phyloP scores from a whole-genome alignment of 164 flowering plant species.

The Nymphaea thermarum region DNA sequence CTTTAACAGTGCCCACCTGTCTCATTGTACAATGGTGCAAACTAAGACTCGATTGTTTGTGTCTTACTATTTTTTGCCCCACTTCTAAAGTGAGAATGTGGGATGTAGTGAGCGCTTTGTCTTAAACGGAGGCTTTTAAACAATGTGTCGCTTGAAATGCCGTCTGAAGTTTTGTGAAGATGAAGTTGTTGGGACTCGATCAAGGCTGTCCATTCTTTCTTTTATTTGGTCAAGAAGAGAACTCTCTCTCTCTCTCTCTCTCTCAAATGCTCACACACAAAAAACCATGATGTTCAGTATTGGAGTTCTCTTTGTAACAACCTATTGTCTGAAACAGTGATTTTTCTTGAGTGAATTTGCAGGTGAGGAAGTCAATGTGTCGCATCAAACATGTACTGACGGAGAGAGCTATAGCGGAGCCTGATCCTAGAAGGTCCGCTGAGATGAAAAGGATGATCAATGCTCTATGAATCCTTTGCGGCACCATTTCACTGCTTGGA shows the following conservation, averaged over 20 bases:
- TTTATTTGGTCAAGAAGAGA: neutral
- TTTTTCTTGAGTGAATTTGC: slow-evolving; percentile 7
- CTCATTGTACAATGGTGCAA: too few species aligned
- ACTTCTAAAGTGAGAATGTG: neutral
- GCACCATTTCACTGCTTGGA: neutral
- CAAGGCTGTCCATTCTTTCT: too few species aligned
- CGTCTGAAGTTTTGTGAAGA: too few species aligned
- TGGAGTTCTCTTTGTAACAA: too few species aligned
- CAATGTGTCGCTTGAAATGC: neutral
- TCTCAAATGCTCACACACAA: neutral
- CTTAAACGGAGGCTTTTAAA: neutral
- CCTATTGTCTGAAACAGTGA: too few species aligned
- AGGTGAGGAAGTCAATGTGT: slow-evolving; percentile 98
- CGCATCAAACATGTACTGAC: slow-evolving; percentile 94
- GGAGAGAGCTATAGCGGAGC: slow-evolving; percentile 87
- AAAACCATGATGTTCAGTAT: too few species aligned
- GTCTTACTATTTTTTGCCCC: neutral
- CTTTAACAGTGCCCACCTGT: neutral
- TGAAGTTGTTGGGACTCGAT: too few species aligned
- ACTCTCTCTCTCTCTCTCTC: neutral
- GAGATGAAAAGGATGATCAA: slow-evolving; percentile 97
- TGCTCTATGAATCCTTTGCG: slow-evolving; percentile 34
- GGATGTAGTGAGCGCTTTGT: neutral
- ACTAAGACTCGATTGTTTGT: too few species aligned
- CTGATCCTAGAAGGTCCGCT: slow-evolving; percentile 86